Evolutionary conservation across 768 basidiomycete species (phyloP), one percentile per base, ranked within the genome.

Genomic region (Udeniomyces megalosporus): DNA sequence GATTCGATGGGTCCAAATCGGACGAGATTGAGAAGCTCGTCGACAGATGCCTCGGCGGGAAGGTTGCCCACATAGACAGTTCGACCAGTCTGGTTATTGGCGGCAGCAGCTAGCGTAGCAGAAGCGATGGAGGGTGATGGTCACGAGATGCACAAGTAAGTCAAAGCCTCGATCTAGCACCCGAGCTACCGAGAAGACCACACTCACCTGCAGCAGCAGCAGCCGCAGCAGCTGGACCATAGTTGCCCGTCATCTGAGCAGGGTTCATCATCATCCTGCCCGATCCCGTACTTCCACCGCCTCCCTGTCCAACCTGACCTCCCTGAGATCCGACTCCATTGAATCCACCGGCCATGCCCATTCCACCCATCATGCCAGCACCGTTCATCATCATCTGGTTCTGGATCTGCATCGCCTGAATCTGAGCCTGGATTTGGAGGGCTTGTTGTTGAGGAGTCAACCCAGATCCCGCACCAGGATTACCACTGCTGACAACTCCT

Each of bases 21-120:
- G 62, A 99, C 93, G 67, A 96, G 84, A 72, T 91, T 95, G 70
- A 99, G 84, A 15, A 99, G 83, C 72, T 97, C 93, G 73, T 99
- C 95, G 58, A 99, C 92, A 20, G 90, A 91, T 0, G 93, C 93
- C 28, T 88, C 90, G 4, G 88, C 79, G 22, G 95, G 95, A 45
- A 99, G 80, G 76, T 95, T 93, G 66, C 95, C 93, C 58, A 99
- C 84, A 73, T 96, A 99, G 52, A 97, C 92, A 0, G 93, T 99
- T 59, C 93, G 86, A 10, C 86, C 87, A 1, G 80, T 80, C 7
- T 74, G 72, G 62, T 78, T 80, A 32, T 82, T 81, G 26, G 78
- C 74, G 12, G 78, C 80, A 38, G 80, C 80, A 3, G 84, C 81
- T 0, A 85, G 82, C 38, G 83, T 88, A 3, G 80, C 82, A 48